Evolutionary conservation across 108 stramenopile genomes (phyloP).

Genomic region (Nitzschia palea): DNA sequence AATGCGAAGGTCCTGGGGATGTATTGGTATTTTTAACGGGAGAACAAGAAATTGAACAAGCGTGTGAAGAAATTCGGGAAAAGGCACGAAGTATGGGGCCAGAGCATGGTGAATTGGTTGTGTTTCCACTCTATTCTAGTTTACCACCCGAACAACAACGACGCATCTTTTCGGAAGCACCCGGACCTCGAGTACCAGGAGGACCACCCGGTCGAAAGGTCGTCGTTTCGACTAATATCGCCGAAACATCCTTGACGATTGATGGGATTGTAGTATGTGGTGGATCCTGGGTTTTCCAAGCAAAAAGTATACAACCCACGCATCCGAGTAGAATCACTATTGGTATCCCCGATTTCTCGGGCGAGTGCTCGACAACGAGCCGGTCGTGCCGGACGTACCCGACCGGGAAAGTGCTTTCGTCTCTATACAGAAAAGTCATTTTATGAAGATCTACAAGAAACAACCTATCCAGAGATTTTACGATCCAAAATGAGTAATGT

Average conservation of each 20-base stretch:
- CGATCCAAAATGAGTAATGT: constrained; percentile 92
- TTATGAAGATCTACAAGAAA: constrained; percentile 95
- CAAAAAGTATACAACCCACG: constrained; percentile 99
- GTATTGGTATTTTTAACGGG: constrained; percentile 98
- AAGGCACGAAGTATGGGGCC: constrained; percentile 62
- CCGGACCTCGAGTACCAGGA: constrained; percentile 89
- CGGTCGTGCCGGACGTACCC: constrained; percentile 97
- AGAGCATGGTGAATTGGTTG: constrained; percentile 83
- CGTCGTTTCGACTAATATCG: constrained; percentile 97
- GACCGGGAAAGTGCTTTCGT: constrained; percentile 99
- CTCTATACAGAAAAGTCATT: constrained; percentile 98
- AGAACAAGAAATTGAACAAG: constrained; percentile 98
- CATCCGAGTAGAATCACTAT: constrained; percentile 95
- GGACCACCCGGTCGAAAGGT: constrained; percentile 97
- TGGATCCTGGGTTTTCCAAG: constrained; percentile 99
- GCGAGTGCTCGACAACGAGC: constrained; percentile 94
- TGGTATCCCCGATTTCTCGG: constrained; percentile 97
- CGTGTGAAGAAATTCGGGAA: constrained; percentile 89
- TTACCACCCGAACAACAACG: constrained; percentile 93
- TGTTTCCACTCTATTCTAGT: constrained; percentile 97
- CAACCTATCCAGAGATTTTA: constrained; percentile 98
- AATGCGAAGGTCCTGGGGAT: constrained; percentile 97
- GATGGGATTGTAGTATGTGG: constrained; percentile 99
- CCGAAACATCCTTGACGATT: constrained; percentile 99
- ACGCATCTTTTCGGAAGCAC: constrained; percentile 92